Evolutionary conservation across 75 land plant genomes (phyloP), one percentile per base, ranked within the genome.

Genomic region (Selaginella tamariscina): DNA sequence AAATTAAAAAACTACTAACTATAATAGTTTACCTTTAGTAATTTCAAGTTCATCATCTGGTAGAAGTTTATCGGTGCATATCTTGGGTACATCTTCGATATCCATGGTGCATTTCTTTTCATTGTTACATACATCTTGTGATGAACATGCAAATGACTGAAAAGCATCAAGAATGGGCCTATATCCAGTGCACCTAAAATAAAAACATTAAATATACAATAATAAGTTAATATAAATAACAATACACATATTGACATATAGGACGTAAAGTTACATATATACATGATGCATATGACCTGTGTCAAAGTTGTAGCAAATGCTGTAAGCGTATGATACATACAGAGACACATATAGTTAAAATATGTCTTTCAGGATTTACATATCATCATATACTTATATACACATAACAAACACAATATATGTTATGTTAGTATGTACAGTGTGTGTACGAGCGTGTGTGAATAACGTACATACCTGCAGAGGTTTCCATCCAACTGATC

Each of bases 181-280:
- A 33, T 76, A 76, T n/a, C 78, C 78, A 65, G 78, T 76, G 74
- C 78, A 76, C 24, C 78, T 76, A 28, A 20, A 55, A 1, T 5
- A 5, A 39, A 39, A 39, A 39, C 49, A 5, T 15, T 5, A 5
- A 15, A 5, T 5, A 39, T 5, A 39, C 5, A 39, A 5, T 39
- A 39, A 5, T 15, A 5, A 5, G 49, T 5, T 5, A 39, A 39
- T 5, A 5, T 5, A 15, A 39, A 15, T 5, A 39, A 39, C 49
- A 39, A 39, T 15, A 39, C 49, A n/a, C n/a, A n/a, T n/a, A n/a
- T n/a, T n/a, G n/a, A n/a, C n/a, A n/a, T n/a, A n/a, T n/a, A n/a
- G n/a, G n/a, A n/a, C n/a, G n/a, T n/a, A n/a, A n/a, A n/a, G n/a
- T n/a, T n/a, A n/a, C n/a, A n/a, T n/a, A n/a, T n/a, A n/a, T n/a